These are phyloP conservation scores for Benincasa hispida DNA, from an alignment of 306 rosid species.

Conservation along the genomic window DNA sequence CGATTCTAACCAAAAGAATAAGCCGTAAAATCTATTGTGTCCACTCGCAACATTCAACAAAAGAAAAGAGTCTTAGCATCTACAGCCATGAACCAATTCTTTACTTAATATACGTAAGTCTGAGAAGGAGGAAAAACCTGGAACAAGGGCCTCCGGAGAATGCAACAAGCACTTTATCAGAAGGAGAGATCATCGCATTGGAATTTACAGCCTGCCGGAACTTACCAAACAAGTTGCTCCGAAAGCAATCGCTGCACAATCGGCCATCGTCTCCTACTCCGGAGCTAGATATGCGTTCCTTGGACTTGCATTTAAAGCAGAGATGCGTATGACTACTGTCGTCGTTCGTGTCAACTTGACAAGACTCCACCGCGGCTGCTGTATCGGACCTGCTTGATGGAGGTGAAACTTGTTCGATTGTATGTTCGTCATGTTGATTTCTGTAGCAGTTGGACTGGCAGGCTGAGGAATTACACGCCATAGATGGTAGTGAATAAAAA, in stretches of 20 bases:
- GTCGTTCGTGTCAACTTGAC: background rate
- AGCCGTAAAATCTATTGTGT: background rate
- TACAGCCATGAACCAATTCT: no score
- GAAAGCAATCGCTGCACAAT: slow-evolving; percentile 68
- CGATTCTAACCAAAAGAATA: background rate
- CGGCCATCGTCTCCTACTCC: slow-evolving; percentile 50
- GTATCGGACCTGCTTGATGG: background rate
- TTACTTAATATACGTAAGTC: no score
- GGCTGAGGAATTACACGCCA: slow-evolving; percentile 68
- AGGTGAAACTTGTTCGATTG: background rate
- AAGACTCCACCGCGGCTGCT: slow-evolving; percentile 1
- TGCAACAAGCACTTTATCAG: slow-evolving; percentile 80
- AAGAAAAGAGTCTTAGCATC: no score
- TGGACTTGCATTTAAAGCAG: slow-evolving; percentile 71
- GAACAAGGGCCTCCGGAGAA: slow-evolving; percentile 95
- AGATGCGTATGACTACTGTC: slow-evolving; percentile 7
- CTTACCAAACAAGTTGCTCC: slow-evolving; percentile 58
- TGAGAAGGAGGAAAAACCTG: slow-evolving; percentile 26
- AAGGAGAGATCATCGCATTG: slow-evolving; percentile 76
- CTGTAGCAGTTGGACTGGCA: slow-evolving; percentile 70
- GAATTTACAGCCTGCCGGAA: slow-evolving; percentile 70
- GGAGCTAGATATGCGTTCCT: slow-evolving; percentile 41
- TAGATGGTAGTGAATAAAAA: background rate
- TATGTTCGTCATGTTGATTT: slow-evolving; percentile 24
- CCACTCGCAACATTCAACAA: background rate